Evolutionary conservation across 371 early-diverging fungal genomes (phyloP).

Genomic region (Syncephalis plumigaleata): DNA sequence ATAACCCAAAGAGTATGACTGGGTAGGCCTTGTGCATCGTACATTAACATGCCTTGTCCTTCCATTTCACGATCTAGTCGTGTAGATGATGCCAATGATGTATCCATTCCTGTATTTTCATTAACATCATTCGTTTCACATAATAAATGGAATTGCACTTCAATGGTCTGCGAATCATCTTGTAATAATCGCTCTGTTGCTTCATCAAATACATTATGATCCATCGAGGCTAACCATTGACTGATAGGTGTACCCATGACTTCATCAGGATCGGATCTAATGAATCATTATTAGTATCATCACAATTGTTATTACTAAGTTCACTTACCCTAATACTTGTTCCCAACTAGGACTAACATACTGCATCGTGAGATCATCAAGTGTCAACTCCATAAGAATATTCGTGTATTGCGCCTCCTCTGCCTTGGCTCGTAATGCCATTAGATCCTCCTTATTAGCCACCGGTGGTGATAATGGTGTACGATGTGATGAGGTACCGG

Average conservation of each 20-base stretch:
- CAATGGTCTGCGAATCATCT: slow-evolving; percentile 58
- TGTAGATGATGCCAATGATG: neutral
- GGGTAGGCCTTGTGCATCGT: slow-evolving; percentile 44
- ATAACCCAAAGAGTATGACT: slow-evolving; percentile 72
- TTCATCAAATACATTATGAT: slow-evolving; percentile 35
- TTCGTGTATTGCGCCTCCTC: slow-evolving; percentile 34
- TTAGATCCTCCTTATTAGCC: slow-evolving; percentile 11
- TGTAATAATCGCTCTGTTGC: slow-evolving; percentile 47
- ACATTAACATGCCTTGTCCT: slow-evolving; percentile 83
- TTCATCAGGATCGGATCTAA: slow-evolving; percentile 23
- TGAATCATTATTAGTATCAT: too few relatives aligned
- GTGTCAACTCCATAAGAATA: slow-evolving; percentile 38
- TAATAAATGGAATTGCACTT: slow-evolving; percentile 49
- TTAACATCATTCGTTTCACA: slow-evolving; percentile 3
- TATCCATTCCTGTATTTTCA: slow-evolving; percentile 4
- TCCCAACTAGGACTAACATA: slow-evolving; percentile 44
- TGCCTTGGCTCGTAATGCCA: slow-evolving; percentile 27
- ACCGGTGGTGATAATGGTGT: slow-evolving; percentile 7
- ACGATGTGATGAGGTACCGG: neutral
- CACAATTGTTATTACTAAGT: too few relatives aligned
- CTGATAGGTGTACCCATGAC: slow-evolving; percentile 26
- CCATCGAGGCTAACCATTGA: slow-evolving; percentile 21
- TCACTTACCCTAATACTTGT: slow-evolving; percentile 29
- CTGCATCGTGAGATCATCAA: slow-evolving; percentile 21
- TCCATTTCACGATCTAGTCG: slow-evolving; percentile 40